phyloP scores from a whole-genome alignment of 768 basidiomycete species.

The Tricholoma flavovirens region DNA sequence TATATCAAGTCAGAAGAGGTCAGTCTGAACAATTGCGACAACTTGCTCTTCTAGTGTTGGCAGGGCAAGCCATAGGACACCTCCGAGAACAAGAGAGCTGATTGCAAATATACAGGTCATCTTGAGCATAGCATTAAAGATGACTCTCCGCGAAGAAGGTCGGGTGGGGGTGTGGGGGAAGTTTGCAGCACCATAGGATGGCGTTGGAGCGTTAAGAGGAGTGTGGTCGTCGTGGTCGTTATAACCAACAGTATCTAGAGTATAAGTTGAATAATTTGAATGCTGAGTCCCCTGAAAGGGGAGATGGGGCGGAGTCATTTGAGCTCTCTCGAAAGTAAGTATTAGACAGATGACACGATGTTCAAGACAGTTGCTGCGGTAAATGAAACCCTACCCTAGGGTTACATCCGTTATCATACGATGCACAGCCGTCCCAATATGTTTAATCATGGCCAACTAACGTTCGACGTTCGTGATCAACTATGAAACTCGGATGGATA shows the following conservation, averaged over 20 bases:
- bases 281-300: constrained; percentile 19
- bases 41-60: constrained; percentile 76
- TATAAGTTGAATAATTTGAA: constrained; percentile 41
- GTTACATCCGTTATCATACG: constrained; percentile 2
- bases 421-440: too few relatives aligned
- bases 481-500: too few relatives aligned
- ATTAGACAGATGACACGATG: not conserved
- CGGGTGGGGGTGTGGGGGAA: constrained; percentile 32
- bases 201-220: constrained; percentile 39
- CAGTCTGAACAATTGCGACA: not conserved
- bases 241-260: constrained; percentile 52
- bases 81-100: constrained; percentile 65
- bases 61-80: constrained; percentile 74
- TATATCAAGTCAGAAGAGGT: constrained; percentile 3
- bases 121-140: constrained; percentile 79
- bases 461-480: too few relatives aligned
- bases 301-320: constrained; percentile 20
- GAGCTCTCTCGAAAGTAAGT: not conserved
- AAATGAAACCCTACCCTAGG: constrained; percentile 13
- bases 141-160: constrained; percentile 49
- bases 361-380: not conserved
- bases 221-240: constrained; percentile 29
- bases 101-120: constrained; percentile 73
- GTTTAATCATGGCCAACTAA: not conserved
- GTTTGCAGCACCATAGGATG: constrained; percentile 48